Evolutionary conservation across 768 basidiomycete species (phyloP).

Genomic region (Auricularia sp.): DNA sequence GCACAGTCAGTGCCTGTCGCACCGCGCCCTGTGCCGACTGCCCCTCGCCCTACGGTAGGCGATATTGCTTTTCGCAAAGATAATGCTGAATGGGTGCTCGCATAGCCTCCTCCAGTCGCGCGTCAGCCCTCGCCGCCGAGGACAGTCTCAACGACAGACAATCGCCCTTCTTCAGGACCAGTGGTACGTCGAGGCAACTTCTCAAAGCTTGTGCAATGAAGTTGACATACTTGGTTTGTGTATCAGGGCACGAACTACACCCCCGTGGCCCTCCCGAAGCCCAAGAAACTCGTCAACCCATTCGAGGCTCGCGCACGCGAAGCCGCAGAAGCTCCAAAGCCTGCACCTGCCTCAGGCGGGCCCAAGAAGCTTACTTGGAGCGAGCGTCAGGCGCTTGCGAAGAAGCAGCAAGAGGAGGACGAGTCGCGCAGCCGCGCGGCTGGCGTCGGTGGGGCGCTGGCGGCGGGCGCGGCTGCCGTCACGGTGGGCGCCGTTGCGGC

Average conservation of each 20-base stretch:
- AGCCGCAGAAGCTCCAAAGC: slow-evolving; percentile 33
- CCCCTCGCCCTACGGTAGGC: slow-evolving; percentile 30
- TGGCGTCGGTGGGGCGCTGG: slow-evolving; percentile 25
- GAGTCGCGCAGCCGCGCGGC: slow-evolving; percentile 53
- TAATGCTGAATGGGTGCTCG: slow-evolving; percentile 14
- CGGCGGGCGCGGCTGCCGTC: slow-evolving; percentile 22
- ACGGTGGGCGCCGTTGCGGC: slow-evolving; percentile 25
- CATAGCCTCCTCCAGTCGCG: slow-evolving; percentile 13
- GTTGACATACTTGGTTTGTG: neutral
- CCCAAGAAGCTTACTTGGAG: slow-evolving; percentile 87
- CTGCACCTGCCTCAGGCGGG: slow-evolving; percentile 25
- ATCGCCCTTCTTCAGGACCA: slow-evolving; percentile 50
- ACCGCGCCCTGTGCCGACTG: slow-evolving; percentile 19
- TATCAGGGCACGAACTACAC: slow-evolving; percentile 71
- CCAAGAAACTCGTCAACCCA: slow-evolving; percentile 81
- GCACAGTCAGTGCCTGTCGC: slow-evolving; percentile 38
- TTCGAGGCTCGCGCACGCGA: slow-evolving; percentile 50
- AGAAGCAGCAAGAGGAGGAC: slow-evolving; percentile 77
- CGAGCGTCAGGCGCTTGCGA: slow-evolving; percentile 84
- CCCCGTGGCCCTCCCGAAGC: slow-evolving; percentile 74
- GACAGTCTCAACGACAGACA: slow-evolving; percentile 54
- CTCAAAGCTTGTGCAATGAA: too few relatives aligned
- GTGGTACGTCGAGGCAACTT: slow-evolving; percentile 31
- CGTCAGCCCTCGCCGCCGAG: slow-evolving; percentile 29
- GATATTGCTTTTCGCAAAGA: neutral